Evolutionary conservation across 2,329 filamentous ascomycete species (phyloP), one percentile per base, ranked within the genome.

Genomic region (Colletotrichum orchidophilum): DNA sequence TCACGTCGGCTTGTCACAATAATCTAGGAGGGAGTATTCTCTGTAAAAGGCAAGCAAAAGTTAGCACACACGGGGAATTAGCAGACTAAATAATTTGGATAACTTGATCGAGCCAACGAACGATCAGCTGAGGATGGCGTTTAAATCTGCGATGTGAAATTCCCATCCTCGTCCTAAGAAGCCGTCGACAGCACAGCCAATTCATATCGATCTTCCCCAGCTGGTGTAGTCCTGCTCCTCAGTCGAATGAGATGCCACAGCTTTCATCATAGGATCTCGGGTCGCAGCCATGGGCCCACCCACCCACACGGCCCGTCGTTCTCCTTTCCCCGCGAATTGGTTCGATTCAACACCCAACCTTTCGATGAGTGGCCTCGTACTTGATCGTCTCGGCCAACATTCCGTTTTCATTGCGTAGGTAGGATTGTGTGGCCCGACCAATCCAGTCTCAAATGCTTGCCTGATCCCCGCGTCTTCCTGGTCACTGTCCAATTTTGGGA

Each of bases 291-390:
- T 50, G 58, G 67, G 53, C 54, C 70, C 69, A 68, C 52, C 42
- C 66, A 65, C 66, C 69, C 65, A 49, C 55, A 65, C 50, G n/a
- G 21, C 27, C 58, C 26, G 15, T 68, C 52, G 55, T 42, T 62
- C 52, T 53, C 39, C 24, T 24, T 29, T 24, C 35, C 27, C 31
- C 42, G 31, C 58, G 33, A 63, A 58, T 63, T 68, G 52, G 58
- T 49, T 49, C 53, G 58, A 63, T 68, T 63, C 64, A 71, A 68
- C 68, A 71, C 64, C 21, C 58, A 42, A 71, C 52, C 31, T 29
- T 21, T 50, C 63, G 35, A 70, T 49, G 35, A 31, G 42, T n/a
- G 54, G 26, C 26, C 27, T 68, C 12, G 35, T 24, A 24, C 64
- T 42, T 42, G 53, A 71, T 63, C 53, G 33, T 29, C 31, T 18